Evolutionary conservation across 139 green algal species (phyloP).

Genomic region (Pedinophyceae sp.): DNA sequence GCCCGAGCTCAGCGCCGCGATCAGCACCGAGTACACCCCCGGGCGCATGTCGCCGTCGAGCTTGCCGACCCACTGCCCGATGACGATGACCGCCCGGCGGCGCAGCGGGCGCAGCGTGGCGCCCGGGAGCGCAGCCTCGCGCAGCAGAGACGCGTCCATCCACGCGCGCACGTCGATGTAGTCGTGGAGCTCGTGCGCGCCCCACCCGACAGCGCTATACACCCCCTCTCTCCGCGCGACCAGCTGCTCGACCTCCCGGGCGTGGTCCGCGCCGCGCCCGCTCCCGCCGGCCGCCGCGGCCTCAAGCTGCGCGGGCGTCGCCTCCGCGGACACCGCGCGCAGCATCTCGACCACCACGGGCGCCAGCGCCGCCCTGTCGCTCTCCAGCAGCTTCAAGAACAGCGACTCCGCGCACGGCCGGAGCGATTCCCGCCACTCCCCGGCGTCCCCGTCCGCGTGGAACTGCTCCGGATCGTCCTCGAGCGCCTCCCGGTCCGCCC

Average conservation of each 20-base stretch:
- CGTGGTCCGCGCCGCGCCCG: too few species aligned
- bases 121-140: conserved; percentile 23
- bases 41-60: not conserved
- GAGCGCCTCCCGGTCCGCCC: conserved; percentile 54
- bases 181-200: conserved; percentile 66
- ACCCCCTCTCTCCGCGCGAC: conserved; percentile 66
- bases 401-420: conserved; percentile 49
- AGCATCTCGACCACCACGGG: conserved; percentile 36
- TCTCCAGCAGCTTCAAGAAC: conserved; percentile 14
- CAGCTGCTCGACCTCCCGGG: too few species aligned
- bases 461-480: conserved; percentile 42
- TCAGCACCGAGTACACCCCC: conserved; percentile 27
- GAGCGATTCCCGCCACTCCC: conserved; percentile 37
- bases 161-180: conserved; percentile 48
- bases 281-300: too few species aligned
- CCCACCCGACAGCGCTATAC: conserved; percentile 53
- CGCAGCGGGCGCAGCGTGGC: conserved; percentile 19
- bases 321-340: not conserved
- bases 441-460: conserved; percentile 34
- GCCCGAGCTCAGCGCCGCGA: conserved; percentile 18
- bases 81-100: conserved; percentile 28
- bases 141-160: conserved; percentile 23
- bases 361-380: conserved; percentile 30
- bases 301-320: too few species aligned
- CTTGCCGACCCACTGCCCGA: conserved; percentile 31